Evolutionary conservation across 2,329 filamentous ascomycete species (phyloP), one percentile per base, ranked within the genome.

Genomic region (Trichoderma harzianum): DNA sequence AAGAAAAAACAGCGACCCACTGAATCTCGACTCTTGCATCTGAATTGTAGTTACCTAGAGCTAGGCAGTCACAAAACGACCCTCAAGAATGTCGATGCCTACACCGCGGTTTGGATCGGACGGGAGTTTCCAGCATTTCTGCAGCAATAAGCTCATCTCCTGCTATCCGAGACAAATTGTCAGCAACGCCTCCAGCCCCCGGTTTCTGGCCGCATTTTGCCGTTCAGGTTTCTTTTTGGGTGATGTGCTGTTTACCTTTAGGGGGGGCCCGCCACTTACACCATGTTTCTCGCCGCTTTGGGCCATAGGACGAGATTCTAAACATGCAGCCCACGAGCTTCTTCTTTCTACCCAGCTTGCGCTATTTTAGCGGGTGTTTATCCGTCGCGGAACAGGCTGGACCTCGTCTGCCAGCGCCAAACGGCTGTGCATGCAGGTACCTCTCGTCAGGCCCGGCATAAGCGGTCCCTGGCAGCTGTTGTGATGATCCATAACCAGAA

Each of bases 321-420:
- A 39, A 43, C 7, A 36, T 39, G 53, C 24, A 30, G 47, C 57
- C n/a, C 18, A 43, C 57, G 57, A 60, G 57, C 57, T 32, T 34
- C 36, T 47, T 36, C 28, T 11, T 43, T 26, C 51, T 30, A 16
- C 14, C 39, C 39, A 43, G 16, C 39, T n/a, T 69, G 66, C 66
- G 66, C 66, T 61, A 69, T 69, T 69, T 69, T 69, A 69, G 66
- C 66, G 66, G 47, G 39, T 53, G 28, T 28, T 43, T 43, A 36
- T 32, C 66, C 26, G 36, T 55, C 30, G 28, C 26, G n/a, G 8
- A 34, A 57, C 55, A 28, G 24, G 26, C 55, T 69, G 66, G 66
- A 69, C 66, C 57, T 69, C 28, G 18, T 34, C 28, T 26, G 32
- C 43, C 57, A 53, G 66, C 66, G 30, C 28, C 36, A 53, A 36